Conservation (phyloP, 495 filamentous ascomycete genomes). For the Trichoderma erinaceum region DNA sequence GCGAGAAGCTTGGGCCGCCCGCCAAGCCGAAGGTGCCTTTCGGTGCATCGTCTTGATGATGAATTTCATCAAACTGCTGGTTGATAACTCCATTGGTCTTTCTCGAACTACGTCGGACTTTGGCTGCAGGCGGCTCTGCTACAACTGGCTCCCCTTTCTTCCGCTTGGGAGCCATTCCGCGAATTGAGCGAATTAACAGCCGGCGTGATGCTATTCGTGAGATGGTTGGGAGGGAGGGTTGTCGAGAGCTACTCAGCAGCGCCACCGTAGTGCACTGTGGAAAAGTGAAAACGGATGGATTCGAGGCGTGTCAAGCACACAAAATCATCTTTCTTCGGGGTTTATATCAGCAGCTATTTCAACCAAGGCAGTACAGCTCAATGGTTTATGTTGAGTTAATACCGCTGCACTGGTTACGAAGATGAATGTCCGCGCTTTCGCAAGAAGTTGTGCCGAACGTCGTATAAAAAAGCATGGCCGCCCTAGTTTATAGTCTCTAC, state of each 20-base stretch:
- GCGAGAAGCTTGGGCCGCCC: neutral
- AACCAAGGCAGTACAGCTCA: neutral
- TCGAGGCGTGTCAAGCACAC: neutral
- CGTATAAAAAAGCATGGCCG: neutral
- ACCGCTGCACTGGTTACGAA: too few species aligned
- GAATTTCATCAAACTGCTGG: neutral
- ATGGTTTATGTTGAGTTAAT: too few species aligned
- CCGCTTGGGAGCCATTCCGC: neutral
- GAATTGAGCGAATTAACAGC: neutral
- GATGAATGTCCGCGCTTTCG: too few species aligned
- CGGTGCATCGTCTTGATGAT: neutral
- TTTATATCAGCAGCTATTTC: neutral
- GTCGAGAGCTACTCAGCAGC: neutral
- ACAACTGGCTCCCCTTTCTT: neutral
- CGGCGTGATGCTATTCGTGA: neutral
- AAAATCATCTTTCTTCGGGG: neutral
- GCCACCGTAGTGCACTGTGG: neutral
- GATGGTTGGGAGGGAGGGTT: neutral
- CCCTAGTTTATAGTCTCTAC: neutral
- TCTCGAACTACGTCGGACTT: slow-evolving; percentile 1
- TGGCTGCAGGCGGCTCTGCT: neutral
- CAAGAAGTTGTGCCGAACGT: too few species aligned
- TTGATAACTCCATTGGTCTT: neutral
- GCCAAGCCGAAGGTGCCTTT: neutral
- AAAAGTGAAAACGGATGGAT: neutral